phyloP scores from a whole-genome alignment of 805 yeast genomes.

The Suhomyces tanzawaensis region DNA sequence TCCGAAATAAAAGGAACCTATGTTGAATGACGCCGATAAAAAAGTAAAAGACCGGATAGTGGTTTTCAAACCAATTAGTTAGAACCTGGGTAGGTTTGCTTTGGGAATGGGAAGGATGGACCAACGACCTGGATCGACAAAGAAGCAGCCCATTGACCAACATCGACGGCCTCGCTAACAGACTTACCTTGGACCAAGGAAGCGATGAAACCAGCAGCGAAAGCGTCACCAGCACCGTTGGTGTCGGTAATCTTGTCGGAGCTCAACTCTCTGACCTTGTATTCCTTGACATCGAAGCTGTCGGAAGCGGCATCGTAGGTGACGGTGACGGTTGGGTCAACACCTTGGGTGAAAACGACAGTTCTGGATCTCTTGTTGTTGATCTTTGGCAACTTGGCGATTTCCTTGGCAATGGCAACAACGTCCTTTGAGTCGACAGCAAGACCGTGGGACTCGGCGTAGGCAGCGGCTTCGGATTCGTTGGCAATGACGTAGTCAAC shows the following conservation, averaged over 20 bases:
- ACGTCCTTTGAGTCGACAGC: conserved; percentile 52
- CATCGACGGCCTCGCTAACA: conserved; percentile 60
- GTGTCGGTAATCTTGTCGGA: conserved; percentile 76
- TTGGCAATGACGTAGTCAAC: conserved; percentile 91
- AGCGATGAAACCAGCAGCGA: conserved; percentile 94
- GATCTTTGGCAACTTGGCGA: conserved; percentile 76
- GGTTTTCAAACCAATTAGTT: neutral
- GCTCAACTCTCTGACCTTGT: conserved; percentile 71
- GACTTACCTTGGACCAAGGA: conserved; percentile 75
- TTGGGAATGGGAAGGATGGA: conserved; percentile 87
- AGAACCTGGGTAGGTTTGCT: conserved; percentile 43
- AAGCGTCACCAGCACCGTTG: conserved; percentile 99
- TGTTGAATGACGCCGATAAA: conserved; percentile 9
- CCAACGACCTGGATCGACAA: conserved; percentile 91
- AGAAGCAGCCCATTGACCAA: conserved; percentile 97
- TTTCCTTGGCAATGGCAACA: conserved; percentile 72
- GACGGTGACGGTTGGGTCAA: conserved; percentile 84
- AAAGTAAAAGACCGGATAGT: neutral
- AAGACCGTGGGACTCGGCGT: conserved; percentile 80
- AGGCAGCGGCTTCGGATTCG: conserved; percentile 95
- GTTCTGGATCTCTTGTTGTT: conserved; percentile 71
- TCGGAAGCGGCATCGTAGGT: conserved; percentile 50
- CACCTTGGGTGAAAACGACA: conserved; percentile 93
- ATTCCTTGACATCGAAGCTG: conserved; percentile 47
- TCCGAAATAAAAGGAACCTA: conserved; percentile 7